Conservation (phyloP, 768 basidiomycete species). For the Suillus weaverae region DNA sequence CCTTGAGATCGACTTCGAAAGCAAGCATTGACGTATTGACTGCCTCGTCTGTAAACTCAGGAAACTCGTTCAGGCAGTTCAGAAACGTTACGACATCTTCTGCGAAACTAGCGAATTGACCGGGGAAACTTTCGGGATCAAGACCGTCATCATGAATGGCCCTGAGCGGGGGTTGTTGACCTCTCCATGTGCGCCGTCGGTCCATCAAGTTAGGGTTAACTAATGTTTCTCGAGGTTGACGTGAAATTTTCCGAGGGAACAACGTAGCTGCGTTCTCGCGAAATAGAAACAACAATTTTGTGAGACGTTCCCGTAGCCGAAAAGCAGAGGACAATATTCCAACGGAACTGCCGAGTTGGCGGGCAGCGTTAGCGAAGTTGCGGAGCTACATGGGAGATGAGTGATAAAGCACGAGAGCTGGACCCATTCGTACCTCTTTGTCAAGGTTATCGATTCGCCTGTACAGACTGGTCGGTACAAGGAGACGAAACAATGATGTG, state of each 20-base stretch:
- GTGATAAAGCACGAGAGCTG: slow-evolving; percentile 4
- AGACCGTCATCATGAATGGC: slow-evolving; percentile 42
- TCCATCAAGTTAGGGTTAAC: slow-evolving; percentile 39
- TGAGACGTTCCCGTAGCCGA: slow-evolving; percentile 49
- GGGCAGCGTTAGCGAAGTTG: slow-evolving; percentile 55
- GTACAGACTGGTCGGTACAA: slow-evolving; percentile 8
- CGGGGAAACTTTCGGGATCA: slow-evolving; percentile 50
- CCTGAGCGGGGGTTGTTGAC: slow-evolving; percentile 35
- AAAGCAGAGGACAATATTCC: slow-evolving; percentile 57
- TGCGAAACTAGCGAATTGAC: slow-evolving; percentile 47
- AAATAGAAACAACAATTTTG: slow-evolving; percentile 51
- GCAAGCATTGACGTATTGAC: slow-evolving; percentile 50
- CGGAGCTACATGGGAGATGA: slow-evolving; percentile 39
- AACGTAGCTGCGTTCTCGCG: slow-evolving; percentile 57
- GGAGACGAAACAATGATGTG: slow-evolving; percentile 1
- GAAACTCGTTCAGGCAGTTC: slow-evolving; percentile 55
- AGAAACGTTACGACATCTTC: slow-evolving; percentile 52
- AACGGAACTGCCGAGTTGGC: slow-evolving; percentile 56
- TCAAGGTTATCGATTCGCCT: slow-evolving; percentile 51
- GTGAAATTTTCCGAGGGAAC: slow-evolving; percentile 48
- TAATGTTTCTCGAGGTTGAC: slow-evolving; percentile 39
- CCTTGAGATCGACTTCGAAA: slow-evolving; percentile 54
- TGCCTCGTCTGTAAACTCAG: slow-evolving; percentile 54
- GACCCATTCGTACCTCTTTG: slow-evolving; percentile 38
- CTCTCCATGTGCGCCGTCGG: slow-evolving; percentile 32